These are phyloP conservation scores for Yarrowia divulgata DNA, from an alignment of 805 yeast genomes.

Conservation along the genomic window DNA sequence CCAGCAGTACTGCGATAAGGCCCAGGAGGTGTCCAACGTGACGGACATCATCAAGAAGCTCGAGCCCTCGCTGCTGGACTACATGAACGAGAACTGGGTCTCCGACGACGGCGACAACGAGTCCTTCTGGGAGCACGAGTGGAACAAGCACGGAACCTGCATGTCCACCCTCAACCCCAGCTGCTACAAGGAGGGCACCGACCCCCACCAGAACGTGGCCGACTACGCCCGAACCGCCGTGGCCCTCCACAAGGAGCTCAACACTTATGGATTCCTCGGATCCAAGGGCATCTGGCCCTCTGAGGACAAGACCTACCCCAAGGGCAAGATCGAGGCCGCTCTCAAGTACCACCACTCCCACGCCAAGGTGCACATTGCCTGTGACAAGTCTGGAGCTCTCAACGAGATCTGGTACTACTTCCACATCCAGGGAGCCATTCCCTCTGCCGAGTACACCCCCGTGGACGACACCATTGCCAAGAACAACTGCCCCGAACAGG, in stretches of 20 bases:
- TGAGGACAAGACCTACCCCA: slow-evolving; percentile 62
- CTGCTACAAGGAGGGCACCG: slow-evolving; percentile 60
- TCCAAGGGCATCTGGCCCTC: slow-evolving; percentile 77
- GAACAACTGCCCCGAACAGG: slow-evolving; percentile 75
- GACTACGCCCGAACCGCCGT: slow-evolving; percentile 73
- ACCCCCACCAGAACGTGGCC: slow-evolving; percentile 57
- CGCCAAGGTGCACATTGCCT: slow-evolving; percentile 62
- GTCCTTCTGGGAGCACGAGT: slow-evolving; percentile 86
- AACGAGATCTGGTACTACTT: slow-evolving; percentile 84
- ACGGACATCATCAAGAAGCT: slow-evolving; percentile 54
- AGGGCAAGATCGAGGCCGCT: slow-evolving; percentile 51
- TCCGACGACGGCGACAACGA: slow-evolving; percentile 72
- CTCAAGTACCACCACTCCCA: slow-evolving; percentile 55
- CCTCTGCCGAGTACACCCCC: slow-evolving; percentile 67
- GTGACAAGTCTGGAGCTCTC: slow-evolving; percentile 58
- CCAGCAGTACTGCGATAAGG: slow-evolving; percentile 76
- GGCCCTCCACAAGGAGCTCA: slow-evolving; percentile 61
- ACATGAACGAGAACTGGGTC: slow-evolving; percentile 74
- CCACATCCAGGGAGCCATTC: slow-evolving; percentile 73
- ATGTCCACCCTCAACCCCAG: slow-evolving; percentile 76
- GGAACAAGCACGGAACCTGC: slow-evolving; percentile 94
- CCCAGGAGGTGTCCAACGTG: slow-evolving; percentile 62
- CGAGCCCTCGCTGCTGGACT: slow-evolving; percentile 59
- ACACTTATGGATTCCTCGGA: slow-evolving; percentile 70
- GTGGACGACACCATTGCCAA: slow-evolving; percentile 59